Conservation (phyloP, 2,329 filamentous ascomycete genomes). For the Clarireedia homoeocarpa region DNA sequence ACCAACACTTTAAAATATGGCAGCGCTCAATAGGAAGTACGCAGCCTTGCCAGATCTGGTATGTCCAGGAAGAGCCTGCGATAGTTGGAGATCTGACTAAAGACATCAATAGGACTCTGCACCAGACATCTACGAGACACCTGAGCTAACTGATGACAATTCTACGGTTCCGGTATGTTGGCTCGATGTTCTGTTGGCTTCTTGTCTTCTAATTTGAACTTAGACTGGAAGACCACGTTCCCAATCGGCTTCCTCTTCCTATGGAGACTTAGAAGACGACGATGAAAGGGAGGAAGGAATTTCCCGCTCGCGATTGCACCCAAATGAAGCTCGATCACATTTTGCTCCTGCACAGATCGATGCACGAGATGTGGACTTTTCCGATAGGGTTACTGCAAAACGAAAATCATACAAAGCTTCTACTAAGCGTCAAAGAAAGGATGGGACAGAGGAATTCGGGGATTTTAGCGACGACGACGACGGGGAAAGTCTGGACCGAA, state of each 20-base stretch:
- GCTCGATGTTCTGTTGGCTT: not conserved
- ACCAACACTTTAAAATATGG: slow-evolving; percentile 42
- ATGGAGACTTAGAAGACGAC: slow-evolving; percentile 55
- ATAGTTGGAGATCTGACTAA: slow-evolving; percentile 2
- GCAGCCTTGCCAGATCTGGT: slow-evolving; percentile 74
- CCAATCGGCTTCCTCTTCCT: slow-evolving; percentile 44
- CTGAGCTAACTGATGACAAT: slow-evolving; percentile 81
- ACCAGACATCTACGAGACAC: slow-evolving; percentile 94
- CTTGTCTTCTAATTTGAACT: slow-evolving; percentile 4
- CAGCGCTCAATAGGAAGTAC: slow-evolving; percentile 67
- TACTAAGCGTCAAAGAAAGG: slow-evolving; percentile 56
- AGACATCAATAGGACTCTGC: slow-evolving; percentile 61
- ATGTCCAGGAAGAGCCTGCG: slow-evolving; percentile 18
- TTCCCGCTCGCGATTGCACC: slow-evolving; percentile 66
- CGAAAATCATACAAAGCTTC: slow-evolving; percentile 76
- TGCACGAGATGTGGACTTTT: slow-evolving; percentile 75
- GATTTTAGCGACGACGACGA: slow-evolving; percentile 72
- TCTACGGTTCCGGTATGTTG: slow-evolving; percentile 69
- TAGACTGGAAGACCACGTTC: slow-evolving; percentile 40
- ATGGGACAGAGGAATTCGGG: slow-evolving; percentile 59
- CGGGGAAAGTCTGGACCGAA: slow-evolving; percentile 68
- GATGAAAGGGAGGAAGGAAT: slow-evolving; percentile 61
- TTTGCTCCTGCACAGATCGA: slow-evolving; percentile 74
- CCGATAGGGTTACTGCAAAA: slow-evolving; percentile 76
- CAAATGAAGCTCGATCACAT: slow-evolving; percentile 69